Evolutionary conservation across 345 rosid species (phyloP).

Genomic region (Nasturtium officinale): DNA sequence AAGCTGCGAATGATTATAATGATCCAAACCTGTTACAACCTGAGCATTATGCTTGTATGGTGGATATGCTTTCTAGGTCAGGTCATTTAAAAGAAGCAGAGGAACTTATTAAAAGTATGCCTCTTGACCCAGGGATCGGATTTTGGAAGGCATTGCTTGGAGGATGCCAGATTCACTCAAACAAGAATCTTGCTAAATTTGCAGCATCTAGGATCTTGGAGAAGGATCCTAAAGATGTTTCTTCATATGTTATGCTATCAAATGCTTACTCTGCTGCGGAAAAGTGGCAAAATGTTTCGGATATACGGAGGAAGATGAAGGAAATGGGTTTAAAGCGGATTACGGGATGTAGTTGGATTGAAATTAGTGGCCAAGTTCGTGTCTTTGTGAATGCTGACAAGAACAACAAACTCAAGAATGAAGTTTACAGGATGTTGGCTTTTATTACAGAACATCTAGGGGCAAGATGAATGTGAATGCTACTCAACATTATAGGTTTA

Average conservation of each 20-base stretch:
- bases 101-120: slow-evolving; percentile 54
- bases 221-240: slow-evolving; percentile 71
- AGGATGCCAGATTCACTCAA: slow-evolving; percentile 81
- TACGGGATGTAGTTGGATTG: slow-evolving; percentile 85
- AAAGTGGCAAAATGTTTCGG: slow-evolving; percentile 63
- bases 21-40: slow-evolving; percentile 51
- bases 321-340: slow-evolving; percentile 61
- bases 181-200: slow-evolving; percentile 52
- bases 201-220: slow-evolving; percentile 61
- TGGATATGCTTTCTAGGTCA: slow-evolving; percentile 72
- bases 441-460: slow-evolving; percentile 38
- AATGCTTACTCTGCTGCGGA: slow-evolving; percentile 72
- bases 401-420: slow-evolving; percentile 56
- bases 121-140: slow-evolving; percentile 75
- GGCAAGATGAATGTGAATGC: slow-evolving; percentile 32
- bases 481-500: neutral
- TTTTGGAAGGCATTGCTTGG: slow-evolving; percentile 88
- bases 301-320: slow-evolving; percentile 58
- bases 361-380: slow-evolving; percentile 53
- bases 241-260: slow-evolving; percentile 82
- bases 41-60: slow-evolving; percentile 80
- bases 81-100: slow-evolving; percentile 67
- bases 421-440: slow-evolving; percentile 49
- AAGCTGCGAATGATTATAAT: slow-evolving; percentile 39
- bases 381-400: slow-evolving; percentile 59